These are phyloP conservation scores for Diaporthe ilicicola DNA, from an alignment of 2,329 filamentous ascomycete genomes.

Conservation along the genomic window DNA sequence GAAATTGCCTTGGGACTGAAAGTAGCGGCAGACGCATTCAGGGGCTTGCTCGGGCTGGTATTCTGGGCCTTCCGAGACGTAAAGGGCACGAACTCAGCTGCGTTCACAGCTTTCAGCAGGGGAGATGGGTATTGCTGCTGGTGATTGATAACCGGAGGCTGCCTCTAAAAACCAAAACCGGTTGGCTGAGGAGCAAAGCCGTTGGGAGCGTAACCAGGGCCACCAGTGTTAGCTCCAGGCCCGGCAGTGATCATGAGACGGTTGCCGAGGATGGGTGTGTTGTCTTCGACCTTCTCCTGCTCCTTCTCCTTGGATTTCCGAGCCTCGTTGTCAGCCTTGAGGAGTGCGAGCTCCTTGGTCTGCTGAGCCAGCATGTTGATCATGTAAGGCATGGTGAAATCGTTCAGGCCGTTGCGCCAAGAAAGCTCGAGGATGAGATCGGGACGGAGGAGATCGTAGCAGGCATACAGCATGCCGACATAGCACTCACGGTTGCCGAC, in stretches of 20 bases:
- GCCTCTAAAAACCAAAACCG: constrained; percentile 70
- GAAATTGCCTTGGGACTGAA: constrained; percentile 15
- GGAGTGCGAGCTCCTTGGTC: constrained; percentile 80
- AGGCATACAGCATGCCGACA: constrained; percentile 99
- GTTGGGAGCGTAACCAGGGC: constrained; percentile 67
- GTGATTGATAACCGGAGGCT: constrained; percentile 36
- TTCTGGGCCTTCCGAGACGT: background rate
- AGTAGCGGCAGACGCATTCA: constrained; percentile 21
- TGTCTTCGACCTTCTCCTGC: constrained; percentile 84
- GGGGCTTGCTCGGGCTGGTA: background rate
- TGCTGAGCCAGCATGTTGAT: constrained; percentile 97
- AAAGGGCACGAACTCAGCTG: constrained; percentile 5
- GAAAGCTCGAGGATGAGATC: constrained; percentile 95
- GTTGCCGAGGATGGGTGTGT: constrained; percentile 87
- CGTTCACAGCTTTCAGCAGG: background rate
- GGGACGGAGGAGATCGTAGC: constrained; percentile 94
- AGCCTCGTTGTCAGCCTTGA: constrained; percentile 95
- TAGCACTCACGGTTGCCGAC: constrained; percentile 99
- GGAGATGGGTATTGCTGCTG: background rate
- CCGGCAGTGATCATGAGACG: constrained; percentile 97
- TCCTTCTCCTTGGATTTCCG: constrained; percentile 49
- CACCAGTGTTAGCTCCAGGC: constrained; percentile 63
- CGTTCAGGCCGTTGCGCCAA: constrained; percentile 92
- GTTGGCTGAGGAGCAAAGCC: constrained; percentile 70
- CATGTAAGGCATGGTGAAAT: constrained; percentile 99